Evolutionary conservation across 2,329 filamentous ascomycete genomes (phyloP), one percentile per base, ranked within the genome.

Genomic region (Aspergillus novoparasiticus): DNA sequence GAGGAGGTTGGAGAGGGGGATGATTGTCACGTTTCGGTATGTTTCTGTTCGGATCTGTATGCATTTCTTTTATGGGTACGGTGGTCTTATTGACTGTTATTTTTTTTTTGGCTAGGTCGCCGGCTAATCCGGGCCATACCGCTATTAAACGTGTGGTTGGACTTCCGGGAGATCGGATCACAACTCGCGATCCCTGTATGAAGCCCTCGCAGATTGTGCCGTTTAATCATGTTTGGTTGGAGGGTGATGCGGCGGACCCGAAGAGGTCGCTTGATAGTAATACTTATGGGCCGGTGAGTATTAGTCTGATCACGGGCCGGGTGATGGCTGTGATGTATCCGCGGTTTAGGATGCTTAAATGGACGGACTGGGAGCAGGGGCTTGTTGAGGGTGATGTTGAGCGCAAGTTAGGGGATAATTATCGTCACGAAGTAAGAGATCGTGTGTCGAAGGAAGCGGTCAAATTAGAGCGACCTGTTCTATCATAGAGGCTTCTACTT

Each of bases 181-280:
- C 81, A 60, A 90, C 91, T 46, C 84, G 86, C 62, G 77, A 82
- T 59, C 88, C 88, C 21, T 90, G 88, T 73, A 84, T 86, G 81
- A 73, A 71, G 21, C 68, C 68, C 16, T 78, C 83, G 46, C 78
- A 81, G 55, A 84, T 85, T 66, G 86, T 99, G 26, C 94, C 94
- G 6, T 85, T 85, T 66, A 93, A 93, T 21, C 94, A 98, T 80
- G 85, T 98, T 32, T 99, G 95, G 95, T 88, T 99, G 1, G 94
- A 98, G 76, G 95, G 95, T 1, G 95, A 99, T 75, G 93, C 90
- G 14, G 72, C 71, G 32, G 86, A 86, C 71, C 86, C 87, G 70
- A 84, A 86, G 57, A 86, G 86, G 71, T 92, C 87, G 60, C 77
- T 89, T 64, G 95, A 99, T 80, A 97, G 93, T 78, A 96, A 97